Evolutionary conservation across 2,329 filamentous ascomycete species (phyloP).

Genomic region (Cordyceps cicadae): DNA sequence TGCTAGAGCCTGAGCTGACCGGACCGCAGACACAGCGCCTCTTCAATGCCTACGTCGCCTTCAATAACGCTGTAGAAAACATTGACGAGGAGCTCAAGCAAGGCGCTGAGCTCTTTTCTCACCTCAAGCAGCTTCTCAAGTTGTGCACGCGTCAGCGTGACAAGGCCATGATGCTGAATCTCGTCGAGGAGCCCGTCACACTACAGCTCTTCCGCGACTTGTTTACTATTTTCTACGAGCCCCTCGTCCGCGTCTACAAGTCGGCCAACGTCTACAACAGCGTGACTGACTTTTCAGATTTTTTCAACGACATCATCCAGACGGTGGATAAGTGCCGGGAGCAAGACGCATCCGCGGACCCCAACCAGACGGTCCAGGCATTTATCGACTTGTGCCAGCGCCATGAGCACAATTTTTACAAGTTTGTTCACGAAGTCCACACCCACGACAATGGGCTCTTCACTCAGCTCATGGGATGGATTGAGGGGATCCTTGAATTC

Average conservation of each 20-base stretch:
- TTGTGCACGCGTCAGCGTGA: slow-evolving; percentile 84
- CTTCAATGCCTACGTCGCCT: slow-evolving; percentile 92
- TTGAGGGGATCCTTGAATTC: slow-evolving; percentile 92
- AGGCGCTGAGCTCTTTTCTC: slow-evolving; percentile 85
- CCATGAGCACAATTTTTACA: slow-evolving; percentile 96
- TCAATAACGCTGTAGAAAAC: slow-evolving; percentile 90
- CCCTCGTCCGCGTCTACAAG: slow-evolving; percentile 93
- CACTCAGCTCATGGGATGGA: slow-evolving; percentile 92
- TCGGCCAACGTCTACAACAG: slow-evolving; percentile 97
- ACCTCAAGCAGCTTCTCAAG: slow-evolving; percentile 91
- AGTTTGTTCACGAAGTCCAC: slow-evolving; percentile 97
- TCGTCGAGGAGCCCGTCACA: slow-evolving; percentile 96
- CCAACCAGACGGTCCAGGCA: slow-evolving; percentile 94
- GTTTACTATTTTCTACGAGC: slow-evolving; percentile 98
- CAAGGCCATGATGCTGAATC: slow-evolving; percentile 92
- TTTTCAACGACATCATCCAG: slow-evolving; percentile 87
- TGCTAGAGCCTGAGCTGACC: slow-evolving; percentile 62
- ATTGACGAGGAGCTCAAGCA: slow-evolving; percentile 80
- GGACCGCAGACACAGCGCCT: slow-evolving; percentile 71
- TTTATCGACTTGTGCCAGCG: slow-evolving; percentile 95
- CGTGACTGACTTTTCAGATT: slow-evolving; percentile 90
- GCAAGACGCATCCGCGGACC: slow-evolving; percentile 83
- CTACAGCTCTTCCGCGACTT: slow-evolving; percentile 92
- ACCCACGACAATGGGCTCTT: slow-evolving; percentile 95
- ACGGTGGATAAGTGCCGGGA: slow-evolving; percentile 58